A percentile compares a stretch with the other conserved stretches of the same genome.
Evolutionary conservation across 345 rosid genomes (phyloP).

Genomic region (Noccaea bulbosa): DNA sequence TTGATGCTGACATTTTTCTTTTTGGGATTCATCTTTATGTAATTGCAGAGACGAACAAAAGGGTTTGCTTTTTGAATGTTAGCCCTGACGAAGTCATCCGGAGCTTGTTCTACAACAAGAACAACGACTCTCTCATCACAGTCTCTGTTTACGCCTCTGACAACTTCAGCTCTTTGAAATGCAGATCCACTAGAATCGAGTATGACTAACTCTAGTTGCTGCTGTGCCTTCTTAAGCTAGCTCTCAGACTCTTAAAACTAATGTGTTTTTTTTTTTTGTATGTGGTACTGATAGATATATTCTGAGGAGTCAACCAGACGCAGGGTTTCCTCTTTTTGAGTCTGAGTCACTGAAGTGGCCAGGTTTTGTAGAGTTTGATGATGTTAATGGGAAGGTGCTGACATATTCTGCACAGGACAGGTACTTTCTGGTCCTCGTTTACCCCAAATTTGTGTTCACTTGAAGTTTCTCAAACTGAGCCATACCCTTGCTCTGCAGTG

Average conservation of each 20-base stretch:
- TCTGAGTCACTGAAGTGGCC: slow-evolving; percentile 92
- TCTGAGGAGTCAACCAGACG: slow-evolving; percentile 67
- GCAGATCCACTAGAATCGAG: slow-evolving; percentile 91
- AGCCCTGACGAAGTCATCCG: slow-evolving; percentile 87
- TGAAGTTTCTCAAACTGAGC: slow-evolving; percentile 23
- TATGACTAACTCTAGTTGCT: slow-evolving; percentile 39
- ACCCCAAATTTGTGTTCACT: not conserved
- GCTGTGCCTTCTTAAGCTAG: slow-evolving; percentile 1
- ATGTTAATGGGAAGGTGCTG: slow-evolving; percentile 85
- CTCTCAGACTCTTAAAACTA: not conserved
- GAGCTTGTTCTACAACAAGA: slow-evolving; percentile 85
- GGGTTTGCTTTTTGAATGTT: slow-evolving; percentile 79
- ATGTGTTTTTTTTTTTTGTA: not conserved
- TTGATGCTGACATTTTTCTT: slow-evolving; percentile 62
- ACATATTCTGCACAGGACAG: slow-evolving; percentile 85
- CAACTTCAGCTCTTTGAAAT: slow-evolving; percentile 83
- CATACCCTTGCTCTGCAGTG: slow-evolving; percentile 45
- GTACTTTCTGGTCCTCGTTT: slow-evolving; percentile 42
- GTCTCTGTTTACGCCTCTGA: slow-evolving; percentile 91
- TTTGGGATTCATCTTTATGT: not conserved
- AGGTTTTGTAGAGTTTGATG: slow-evolving; percentile 91
- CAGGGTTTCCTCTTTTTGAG: slow-evolving; percentile 84
- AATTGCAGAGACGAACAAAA: slow-evolving; percentile 70
- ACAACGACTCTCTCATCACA: slow-evolving; percentile 88
- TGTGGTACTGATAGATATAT: slow-evolving; percentile 57